These are phyloP conservation scores for Agaricus sinodeliciosus DNA, from an alignment of 768 basidiomycete genomes.

Conservation along the genomic window DNA sequence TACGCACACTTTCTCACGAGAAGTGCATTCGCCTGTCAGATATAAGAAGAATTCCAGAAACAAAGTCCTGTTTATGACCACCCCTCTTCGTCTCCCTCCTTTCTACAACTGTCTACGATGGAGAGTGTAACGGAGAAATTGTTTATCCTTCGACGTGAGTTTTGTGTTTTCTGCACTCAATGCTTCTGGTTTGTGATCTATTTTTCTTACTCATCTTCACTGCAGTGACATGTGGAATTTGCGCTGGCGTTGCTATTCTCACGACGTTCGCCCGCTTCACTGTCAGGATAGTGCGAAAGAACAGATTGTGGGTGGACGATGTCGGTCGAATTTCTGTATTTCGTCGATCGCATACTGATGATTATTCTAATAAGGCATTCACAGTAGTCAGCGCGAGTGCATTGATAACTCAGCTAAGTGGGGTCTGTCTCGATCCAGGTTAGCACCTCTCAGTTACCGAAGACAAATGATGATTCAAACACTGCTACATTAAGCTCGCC, in stretches of 20 bases:
- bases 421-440: not conserved
- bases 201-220: too few relatives aligned
- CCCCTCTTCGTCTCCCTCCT: too few relatives aligned
- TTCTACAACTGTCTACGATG: too few relatives aligned
- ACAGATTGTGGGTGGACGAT: slow-evolving; percentile 2
- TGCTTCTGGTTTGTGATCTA: too few relatives aligned
- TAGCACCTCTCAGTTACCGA: not conserved
- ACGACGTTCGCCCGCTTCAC: not conserved
- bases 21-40: too few relatives aligned
- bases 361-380: not conserved
- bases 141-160: too few relatives aligned
- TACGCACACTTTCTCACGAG: too few relatives aligned
- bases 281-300: not conserved
- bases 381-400: not conserved
- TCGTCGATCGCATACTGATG: not conserved
- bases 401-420: not conserved
- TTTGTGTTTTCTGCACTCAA: too few relatives aligned
- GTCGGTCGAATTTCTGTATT: not conserved
- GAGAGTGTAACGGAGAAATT: too few relatives aligned
- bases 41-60: too few relatives aligned
- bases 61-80: too few relatives aligned
- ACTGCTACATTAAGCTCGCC: not conserved
- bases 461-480: not conserved
- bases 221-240: not conserved
- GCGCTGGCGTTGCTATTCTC: not conserved